Conservation (phyloP, 1,139 yeast species). For the Sugiyamaella pinicola region DNA sequence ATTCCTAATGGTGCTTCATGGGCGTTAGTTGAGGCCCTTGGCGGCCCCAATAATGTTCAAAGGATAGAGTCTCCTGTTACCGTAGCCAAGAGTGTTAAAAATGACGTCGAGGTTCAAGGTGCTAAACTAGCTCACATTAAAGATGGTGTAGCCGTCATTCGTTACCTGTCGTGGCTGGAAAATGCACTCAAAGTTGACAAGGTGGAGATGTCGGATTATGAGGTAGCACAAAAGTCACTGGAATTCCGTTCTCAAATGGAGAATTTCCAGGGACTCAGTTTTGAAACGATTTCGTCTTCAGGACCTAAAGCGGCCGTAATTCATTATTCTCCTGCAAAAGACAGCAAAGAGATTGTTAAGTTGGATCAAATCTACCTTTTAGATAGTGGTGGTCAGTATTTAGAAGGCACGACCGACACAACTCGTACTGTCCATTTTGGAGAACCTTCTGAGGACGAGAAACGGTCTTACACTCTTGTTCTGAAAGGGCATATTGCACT, state of each 20-base stretch:
- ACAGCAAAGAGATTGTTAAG: constrained; percentile 65
- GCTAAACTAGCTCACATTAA: constrained; percentile 77
- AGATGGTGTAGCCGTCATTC: constrained; percentile 82
- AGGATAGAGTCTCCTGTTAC: constrained; percentile 62
- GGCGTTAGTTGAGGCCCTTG: constrained; percentile 67
- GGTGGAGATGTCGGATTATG: constrained; percentile 70
- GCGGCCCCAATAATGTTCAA: constrained; percentile 48
- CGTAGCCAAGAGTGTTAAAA: constrained; percentile 76
- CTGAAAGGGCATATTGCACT: constrained; percentile 89
- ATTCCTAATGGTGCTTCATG: constrained; percentile 74
- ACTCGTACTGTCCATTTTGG: constrained; percentile 90
- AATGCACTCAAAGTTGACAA: constrained; percentile 54
- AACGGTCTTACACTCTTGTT: constrained; percentile 79
- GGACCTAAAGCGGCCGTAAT: constrained; percentile 94
- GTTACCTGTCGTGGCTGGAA: constrained; percentile 88
- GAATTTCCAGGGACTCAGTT: constrained; percentile 78
- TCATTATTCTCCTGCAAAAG: constrained; percentile 79
- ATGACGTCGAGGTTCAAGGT: constrained; percentile 69
- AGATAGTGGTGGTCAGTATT: constrained; percentile 93
- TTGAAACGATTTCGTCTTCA: constrained; percentile 88
- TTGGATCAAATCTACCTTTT: constrained; percentile 78
- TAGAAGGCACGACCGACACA: constrained; percentile 95
- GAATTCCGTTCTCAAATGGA: constrained; percentile 58
- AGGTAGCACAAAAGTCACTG: constrained; percentile 68
- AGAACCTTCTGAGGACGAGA: constrained; percentile 66